A percentile compares a stretch with the other conserved stretches of the same genome.
These are phyloP conservation scores for Wallacemonas sp. DNA, from an alignment of 208 protist genomes.

Conservation along the genomic window DNA sequence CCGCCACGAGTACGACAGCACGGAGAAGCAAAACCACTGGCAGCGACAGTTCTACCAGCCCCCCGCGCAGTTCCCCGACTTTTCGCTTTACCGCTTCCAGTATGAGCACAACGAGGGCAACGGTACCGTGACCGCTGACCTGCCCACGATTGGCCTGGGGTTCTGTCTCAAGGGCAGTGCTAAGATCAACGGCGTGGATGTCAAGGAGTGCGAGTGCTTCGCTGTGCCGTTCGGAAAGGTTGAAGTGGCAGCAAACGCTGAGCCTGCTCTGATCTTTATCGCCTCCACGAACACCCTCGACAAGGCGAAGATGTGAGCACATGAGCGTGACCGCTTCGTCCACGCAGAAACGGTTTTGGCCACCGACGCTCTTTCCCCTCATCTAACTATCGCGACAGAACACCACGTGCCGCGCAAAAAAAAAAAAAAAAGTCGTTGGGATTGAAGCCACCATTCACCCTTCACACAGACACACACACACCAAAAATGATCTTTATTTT, in stretches of 20 bases:
- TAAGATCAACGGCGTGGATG: constrained; percentile 64
- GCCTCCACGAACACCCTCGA: constrained; percentile 69
- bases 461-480: too few relatives aligned
- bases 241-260: constrained; percentile 48
- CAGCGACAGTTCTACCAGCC: constrained; percentile 86
- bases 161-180: constrained; percentile 77
- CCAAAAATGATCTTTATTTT: too few relatives aligned
- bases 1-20: constrained; percentile 38
- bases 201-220: constrained; percentile 74
- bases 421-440: not conserved
- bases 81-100: constrained; percentile 79
- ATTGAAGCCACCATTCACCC: too few relatives aligned
- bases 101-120: constrained; percentile 41
- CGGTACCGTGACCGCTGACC: constrained; percentile 33
- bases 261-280: constrained; percentile 74
- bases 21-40: constrained; percentile 41
- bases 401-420: not conserved
- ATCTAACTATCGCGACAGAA: too few relatives aligned
- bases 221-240: constrained; percentile 75
- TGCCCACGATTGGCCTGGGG: constrained; percentile 86
- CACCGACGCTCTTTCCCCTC: too few relatives aligned
- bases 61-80: constrained; percentile 79
- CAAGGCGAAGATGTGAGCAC: constrained; percentile 30
- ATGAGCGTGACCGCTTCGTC: too few relatives aligned
- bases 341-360: too few relatives aligned